Conservation (phyloP, 2,329 filamentous ascomycete genomes). For the Fusarium sp. region DNA sequence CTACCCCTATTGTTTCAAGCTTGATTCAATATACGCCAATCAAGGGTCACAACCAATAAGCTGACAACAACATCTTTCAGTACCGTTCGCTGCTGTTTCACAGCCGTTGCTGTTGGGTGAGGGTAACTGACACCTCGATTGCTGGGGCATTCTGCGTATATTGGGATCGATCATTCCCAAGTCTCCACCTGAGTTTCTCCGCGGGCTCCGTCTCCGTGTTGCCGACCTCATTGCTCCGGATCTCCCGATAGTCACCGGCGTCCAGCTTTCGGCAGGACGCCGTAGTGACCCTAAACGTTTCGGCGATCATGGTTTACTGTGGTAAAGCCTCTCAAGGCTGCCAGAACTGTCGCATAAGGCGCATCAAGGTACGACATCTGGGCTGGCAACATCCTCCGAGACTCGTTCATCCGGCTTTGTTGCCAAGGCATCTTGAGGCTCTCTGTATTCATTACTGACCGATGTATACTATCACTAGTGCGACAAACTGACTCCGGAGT, state of each 20-base stretch:
- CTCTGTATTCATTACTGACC: conserved; percentile 25
- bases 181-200: conserved; percentile 20
- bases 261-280: conserved; percentile 27
- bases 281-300: conserved; percentile 6
- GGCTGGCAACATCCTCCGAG: conserved; percentile 8
- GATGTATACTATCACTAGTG: conserved; percentile 60
- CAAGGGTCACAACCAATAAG: conserved; percentile 14
- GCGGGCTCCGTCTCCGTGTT: conserved; percentile 14
- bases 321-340: conserved; percentile 71
- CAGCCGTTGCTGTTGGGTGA: conserved; percentile 3
- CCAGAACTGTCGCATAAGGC: conserved; percentile 67
- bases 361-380: conserved; percentile 66
- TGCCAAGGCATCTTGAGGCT: background rate
- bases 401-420: background rate
- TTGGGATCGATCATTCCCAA: conserved; percentile 12
- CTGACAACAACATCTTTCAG: conserved; percentile 12
- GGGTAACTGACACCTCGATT: conserved; percentile 2
- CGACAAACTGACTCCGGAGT: conserved; percentile 72
- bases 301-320: conserved; percentile 67
- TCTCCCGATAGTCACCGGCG: conserved; percentile 25
- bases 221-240: conserved; percentile 21
- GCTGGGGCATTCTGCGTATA: conserved; percentile 7
- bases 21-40: conserved; percentile 10
- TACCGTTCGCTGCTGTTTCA: conserved; percentile 14
- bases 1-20: conserved; percentile 33